phyloP scores from a whole-genome alignment of 1,139 yeast genomes.

The Yamadazyma buinensis region DNA sequence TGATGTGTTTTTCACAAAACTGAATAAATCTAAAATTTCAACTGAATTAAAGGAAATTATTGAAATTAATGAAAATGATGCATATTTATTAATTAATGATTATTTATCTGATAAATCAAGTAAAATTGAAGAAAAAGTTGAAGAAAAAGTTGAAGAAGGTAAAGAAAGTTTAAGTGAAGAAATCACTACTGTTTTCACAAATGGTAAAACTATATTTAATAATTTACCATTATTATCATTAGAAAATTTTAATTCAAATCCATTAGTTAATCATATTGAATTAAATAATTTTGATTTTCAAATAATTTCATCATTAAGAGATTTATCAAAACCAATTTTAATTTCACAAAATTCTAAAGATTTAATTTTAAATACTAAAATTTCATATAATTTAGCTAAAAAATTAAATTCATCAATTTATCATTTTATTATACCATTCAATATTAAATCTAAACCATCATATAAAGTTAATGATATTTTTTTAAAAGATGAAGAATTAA shows the following conservation, averaged over 20 bases:
- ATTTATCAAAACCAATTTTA: slow-evolving; percentile 59
- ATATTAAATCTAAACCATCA: slow-evolving; percentile 2
- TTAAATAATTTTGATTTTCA: slow-evolving; percentile 58
- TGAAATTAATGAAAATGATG: slow-evolving; percentile 51
- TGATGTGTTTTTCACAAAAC: slow-evolving; percentile 40
- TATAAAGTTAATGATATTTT: slow-evolving; percentile 5
- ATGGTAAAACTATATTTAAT: slow-evolving; percentile 49
- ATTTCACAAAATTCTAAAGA: slow-evolving; percentile 60
- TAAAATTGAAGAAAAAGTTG: slow-evolving; percentile 10
- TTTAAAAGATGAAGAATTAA: slow-evolving; percentile 9
- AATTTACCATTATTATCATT: slow-evolving; percentile 54
- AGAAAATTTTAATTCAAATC: slow-evolving; percentile 33
- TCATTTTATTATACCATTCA: slow-evolving; percentile 53
- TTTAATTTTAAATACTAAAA: slow-evolving; percentile 41
- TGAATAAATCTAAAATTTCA: slow-evolving; percentile 39
- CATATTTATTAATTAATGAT: slow-evolving; percentile 42
- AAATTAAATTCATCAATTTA: slow-evolving; percentile 53
- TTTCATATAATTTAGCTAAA: slow-evolving; percentile 56
- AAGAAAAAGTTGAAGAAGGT: no score
- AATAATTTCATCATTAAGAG: slow-evolving; percentile 65
- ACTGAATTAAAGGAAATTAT: slow-evolving; percentile 18
- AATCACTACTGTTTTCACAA: slow-evolving; percentile 48
- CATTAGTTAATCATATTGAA: slow-evolving; percentile 61
- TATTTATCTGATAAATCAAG: slow-evolving; percentile 21
- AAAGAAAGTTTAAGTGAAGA: slow-evolving; percentile 16